phyloP scores from a whole-genome alignment of 495 filamentous ascomycete species.

The Xylaria scruposa region DNA sequence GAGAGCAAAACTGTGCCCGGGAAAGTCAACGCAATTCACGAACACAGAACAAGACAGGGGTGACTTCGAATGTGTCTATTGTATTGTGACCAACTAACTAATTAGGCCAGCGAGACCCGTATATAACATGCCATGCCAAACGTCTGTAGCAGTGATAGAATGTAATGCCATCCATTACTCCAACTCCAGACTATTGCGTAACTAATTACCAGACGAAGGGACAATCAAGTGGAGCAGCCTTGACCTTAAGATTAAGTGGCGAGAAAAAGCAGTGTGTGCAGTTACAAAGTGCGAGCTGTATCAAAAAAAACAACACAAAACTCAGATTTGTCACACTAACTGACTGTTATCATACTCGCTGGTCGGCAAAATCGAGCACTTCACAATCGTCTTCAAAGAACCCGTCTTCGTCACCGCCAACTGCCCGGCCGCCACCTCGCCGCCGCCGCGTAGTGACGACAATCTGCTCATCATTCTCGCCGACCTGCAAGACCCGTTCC shows the following conservation, averaged over 20 bases:
- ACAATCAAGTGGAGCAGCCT: conserved; percentile 23
- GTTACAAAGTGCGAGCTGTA: conserved; percentile 33
- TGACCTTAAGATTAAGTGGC: conserved; percentile 1
- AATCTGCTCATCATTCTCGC: conserved; percentile 73
- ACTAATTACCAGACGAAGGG: conserved; percentile 32
- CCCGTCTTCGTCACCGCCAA: conserved; percentile 69
- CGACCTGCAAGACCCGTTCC: conserved; percentile 64
- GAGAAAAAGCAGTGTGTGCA: conserved; percentile 32
- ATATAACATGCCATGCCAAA: conserved; percentile 33
- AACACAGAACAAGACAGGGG: background rate
- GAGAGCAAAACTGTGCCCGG: background rate
- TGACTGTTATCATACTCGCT: conserved; percentile 67
- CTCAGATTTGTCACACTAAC: conserved; percentile 21
- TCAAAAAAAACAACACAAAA: conserved; percentile 26
- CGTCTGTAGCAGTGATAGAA: conserved; percentile 3
- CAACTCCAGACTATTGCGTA: conserved; percentile 33
- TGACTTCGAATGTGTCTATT: conserved; percentile 40
- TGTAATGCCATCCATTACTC: conserved; percentile 37
- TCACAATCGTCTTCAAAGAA: conserved; percentile 97
- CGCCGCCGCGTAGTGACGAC: conserved; percentile 78
- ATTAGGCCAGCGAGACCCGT: conserved; percentile 27
- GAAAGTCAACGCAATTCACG: background rate
- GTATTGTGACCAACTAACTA: conserved; percentile 29
- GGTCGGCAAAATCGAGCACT: conserved; percentile 87
- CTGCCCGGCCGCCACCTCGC: conserved; percentile 59